Evolutionary conservation across 257 asterid genomes (phyloP).

Genomic region (Sherardia arvensis): DNA sequence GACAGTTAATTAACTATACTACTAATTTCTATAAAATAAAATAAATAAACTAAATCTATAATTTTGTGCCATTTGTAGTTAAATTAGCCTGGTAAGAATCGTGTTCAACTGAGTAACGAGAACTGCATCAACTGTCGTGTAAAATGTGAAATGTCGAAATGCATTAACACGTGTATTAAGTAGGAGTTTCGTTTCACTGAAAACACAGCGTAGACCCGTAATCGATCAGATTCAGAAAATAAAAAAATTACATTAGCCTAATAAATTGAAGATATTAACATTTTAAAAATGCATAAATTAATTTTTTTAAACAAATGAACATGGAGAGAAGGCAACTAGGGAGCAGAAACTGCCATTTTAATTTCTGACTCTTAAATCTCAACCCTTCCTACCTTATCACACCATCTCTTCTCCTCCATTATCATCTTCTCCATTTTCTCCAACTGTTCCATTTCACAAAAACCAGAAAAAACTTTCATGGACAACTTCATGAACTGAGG

Average conservation of each 20-base stretch:
- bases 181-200: no score
- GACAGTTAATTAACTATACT: neutral
- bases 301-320: neutral
- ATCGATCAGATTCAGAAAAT: no score
- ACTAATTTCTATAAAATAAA: neutral
- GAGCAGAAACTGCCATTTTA: slow-evolving; percentile 53
- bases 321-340: neutral
- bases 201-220: no score
- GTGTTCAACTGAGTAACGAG: no score
- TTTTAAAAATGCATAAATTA: neutral
- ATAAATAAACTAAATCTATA: neutral
- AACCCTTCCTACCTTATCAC: slow-evolving; percentile 94
- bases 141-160: no score
- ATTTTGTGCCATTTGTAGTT: neutral
- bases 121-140: no score
- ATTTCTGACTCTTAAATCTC: slow-evolving; percentile 79
- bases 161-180: no score
- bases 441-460: neutral
- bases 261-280: neutral
- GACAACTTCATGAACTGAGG: neutral
- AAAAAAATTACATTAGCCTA: neutral
- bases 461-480: neutral
- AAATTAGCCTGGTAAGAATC: neutral
- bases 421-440: slow-evolving; percentile 15
- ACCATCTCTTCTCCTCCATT: slow-evolving; percentile 17